Base-by-base conservation (phyloP, 2,329 filamentous ascomycete genomes). In the Calycina herbarum region DNA sequence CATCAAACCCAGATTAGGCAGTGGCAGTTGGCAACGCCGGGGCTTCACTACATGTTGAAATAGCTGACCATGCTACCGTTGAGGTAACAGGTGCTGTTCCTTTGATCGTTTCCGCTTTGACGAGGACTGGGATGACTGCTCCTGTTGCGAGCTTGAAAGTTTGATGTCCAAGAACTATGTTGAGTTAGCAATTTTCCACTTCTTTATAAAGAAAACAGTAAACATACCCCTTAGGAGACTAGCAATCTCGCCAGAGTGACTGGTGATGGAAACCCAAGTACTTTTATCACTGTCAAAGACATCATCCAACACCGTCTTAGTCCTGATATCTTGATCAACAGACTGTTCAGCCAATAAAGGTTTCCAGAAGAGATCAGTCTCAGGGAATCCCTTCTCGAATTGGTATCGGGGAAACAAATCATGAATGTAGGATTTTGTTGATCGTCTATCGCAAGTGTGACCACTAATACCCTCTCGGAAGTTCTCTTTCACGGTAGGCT, bases 381-480 rank as follows among this genome's bases (percentile, higher is more conserved):
- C 88, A 0, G 80, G 74, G 71, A 92, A 91, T 0, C 85, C 86
- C 1, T 77, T 74, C 76, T 91, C 89, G 59, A 91, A 85, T 5
- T 70, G 71, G 72, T 83, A 88, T 5, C 69, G 73, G 0, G 86
- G 86, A 59, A 86, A 85, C 3, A 81, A 78, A 2, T 77, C 67
- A 17, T 78, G 76, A 67, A 91, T 87, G 65, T 82, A 81, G 0
- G 82, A 80, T 71, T 81, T 83, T 70, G 77, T 83, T 27, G 82
- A 83, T 10, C 89, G 81, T 35, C 84, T 82, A 76, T 92, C 87
- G 74, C 89, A 92, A 0, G 88, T 90, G 73, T 91, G 89, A 54
- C 87, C 84, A 63, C 83, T 86, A 64, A 91, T 85, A 1, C 85
- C 84, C 76, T 92, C 89, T 35, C 89, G 82, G 69, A 91, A 79